Evolutionary conservation across 805 yeast species (phyloP).

Genomic region (Vanderwaltozyma yarrowii): DNA sequence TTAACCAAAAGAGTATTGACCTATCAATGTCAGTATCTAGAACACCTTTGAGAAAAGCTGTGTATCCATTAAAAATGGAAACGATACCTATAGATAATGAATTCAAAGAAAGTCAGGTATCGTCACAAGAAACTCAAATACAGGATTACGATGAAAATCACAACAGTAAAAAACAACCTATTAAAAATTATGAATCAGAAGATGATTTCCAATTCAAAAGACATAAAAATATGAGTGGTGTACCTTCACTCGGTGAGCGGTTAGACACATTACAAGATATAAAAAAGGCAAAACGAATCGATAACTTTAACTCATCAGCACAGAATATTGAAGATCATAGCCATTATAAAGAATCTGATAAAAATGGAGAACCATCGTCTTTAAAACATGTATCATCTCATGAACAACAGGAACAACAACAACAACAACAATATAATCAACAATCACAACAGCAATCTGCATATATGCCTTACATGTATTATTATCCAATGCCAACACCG

Average conservation of each 20-base stretch:
- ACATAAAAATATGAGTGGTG: slow-evolving; percentile 19
- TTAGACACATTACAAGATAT: slow-evolving; percentile 23
- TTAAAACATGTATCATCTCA: no score
- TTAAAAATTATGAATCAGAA: slow-evolving; percentile 16
- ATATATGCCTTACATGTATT: slow-evolving; percentile 20
- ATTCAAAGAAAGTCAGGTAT: background rate
- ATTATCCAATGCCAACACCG: slow-evolving; percentile 16
- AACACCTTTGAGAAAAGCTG: slow-evolving; percentile 6
- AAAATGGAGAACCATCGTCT: no score
- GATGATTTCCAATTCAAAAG: slow-evolving; percentile 26
- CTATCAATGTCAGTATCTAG: background rate
- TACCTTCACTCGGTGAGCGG: slow-evolving; percentile 24
- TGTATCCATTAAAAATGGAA: slow-evolving; percentile 19
- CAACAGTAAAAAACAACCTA: slow-evolving; percentile 6
- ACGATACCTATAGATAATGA: slow-evolving; percentile 13
- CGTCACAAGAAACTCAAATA: background rate
- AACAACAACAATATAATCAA: slow-evolving; percentile 1
- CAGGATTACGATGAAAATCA: slow-evolving; percentile 3
- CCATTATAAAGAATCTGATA: background rate
- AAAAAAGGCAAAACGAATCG: slow-evolving; percentile 23
- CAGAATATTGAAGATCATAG: background rate
- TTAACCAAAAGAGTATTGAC: background rate
- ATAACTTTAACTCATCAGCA: slow-evolving; percentile 23
- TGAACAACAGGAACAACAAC: background rate
- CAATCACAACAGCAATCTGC: slow-evolving; percentile 8